Evolutionary conservation across 345 rosid genomes (phyloP).

Genomic region (Hibiscus syriacus): DNA sequence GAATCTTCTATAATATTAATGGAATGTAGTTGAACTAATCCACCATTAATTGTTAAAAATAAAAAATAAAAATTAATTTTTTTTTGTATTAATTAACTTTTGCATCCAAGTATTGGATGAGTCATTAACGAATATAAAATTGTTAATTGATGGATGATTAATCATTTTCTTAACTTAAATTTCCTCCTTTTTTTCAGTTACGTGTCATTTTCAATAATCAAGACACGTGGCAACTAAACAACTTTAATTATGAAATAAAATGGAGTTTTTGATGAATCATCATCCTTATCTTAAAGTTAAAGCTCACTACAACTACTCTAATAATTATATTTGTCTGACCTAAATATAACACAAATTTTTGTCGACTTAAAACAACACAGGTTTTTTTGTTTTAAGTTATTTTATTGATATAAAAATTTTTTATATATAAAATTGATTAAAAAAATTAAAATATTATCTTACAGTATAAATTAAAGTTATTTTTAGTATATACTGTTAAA

Average conservation of each 20-base stretch:
- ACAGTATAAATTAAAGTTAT: too few relatives aligned
- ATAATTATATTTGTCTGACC: background rate
- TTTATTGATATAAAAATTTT: too few relatives aligned
- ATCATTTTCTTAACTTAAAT: background rate
- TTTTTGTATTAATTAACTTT: too few relatives aligned
- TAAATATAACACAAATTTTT: background rate
- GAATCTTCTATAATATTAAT: background rate
- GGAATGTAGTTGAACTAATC: background rate
- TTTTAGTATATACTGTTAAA: too few relatives aligned
- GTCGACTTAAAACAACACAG: too few relatives aligned
- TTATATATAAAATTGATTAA: too few relatives aligned
- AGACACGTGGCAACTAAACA: background rate
- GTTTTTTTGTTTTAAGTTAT: too few relatives aligned
- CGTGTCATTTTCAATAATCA: background rate
- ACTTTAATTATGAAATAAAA: background rate
- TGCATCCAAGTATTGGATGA: conserved; percentile 13
- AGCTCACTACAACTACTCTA: background rate
- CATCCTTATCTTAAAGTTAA: background rate
- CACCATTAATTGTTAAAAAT: background rate
- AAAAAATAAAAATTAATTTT: too few relatives aligned
- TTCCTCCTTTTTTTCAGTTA: background rate
- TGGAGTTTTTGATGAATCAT: background rate
- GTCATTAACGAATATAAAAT: conserved; percentile 34
- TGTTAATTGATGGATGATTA: conserved; percentile 11
- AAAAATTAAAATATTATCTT: too few relatives aligned